Conservation (phyloP, 2,329 filamentous ascomycete genomes). For the Sporothrix schenckii region DNA sequence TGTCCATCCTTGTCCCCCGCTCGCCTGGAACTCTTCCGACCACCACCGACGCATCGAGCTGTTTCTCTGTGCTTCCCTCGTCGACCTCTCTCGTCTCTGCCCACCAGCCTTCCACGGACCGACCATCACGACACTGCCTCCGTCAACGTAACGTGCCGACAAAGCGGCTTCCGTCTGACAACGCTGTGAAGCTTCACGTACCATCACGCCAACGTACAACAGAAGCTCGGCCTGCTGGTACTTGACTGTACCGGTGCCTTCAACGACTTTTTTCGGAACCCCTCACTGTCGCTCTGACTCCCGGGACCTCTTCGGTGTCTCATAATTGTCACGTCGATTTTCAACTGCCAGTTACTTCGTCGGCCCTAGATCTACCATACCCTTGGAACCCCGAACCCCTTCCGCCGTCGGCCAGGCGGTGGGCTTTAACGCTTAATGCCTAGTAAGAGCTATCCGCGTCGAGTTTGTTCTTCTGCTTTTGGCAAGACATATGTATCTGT, state of each 20-base stretch:
- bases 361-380: neutral
- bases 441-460: conserved; percentile 29
- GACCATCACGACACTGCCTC: neutral
- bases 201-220: neutral
- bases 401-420: conserved; percentile 35
- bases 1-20: conserved; percentile 10
- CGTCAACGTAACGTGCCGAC: too few species aligned
- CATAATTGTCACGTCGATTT: too few species aligned
- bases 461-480: neutral
- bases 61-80: conserved; percentile 3
- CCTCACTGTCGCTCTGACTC: neutral
- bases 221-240: conserved; percentile 3
- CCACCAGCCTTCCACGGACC: neutral
- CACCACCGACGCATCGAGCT: conserved; percentile 9
- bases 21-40: conserved; percentile 22
- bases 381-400: conserved; percentile 18
- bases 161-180: too few species aligned
- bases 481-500: neutral
- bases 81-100: neutral
- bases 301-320: neutral
- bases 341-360: neutral
- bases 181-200: neutral
- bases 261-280: neutral
- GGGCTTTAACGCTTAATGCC: conserved; percentile 36
- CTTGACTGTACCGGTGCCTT: neutral